A percentile compares a stretch with the other conserved stretches of the same genome.
Evolutionary conservation across 2,329 filamentous ascomycete genomes (phyloP).

Genomic region (Sphaceloma murrayae): DNA sequence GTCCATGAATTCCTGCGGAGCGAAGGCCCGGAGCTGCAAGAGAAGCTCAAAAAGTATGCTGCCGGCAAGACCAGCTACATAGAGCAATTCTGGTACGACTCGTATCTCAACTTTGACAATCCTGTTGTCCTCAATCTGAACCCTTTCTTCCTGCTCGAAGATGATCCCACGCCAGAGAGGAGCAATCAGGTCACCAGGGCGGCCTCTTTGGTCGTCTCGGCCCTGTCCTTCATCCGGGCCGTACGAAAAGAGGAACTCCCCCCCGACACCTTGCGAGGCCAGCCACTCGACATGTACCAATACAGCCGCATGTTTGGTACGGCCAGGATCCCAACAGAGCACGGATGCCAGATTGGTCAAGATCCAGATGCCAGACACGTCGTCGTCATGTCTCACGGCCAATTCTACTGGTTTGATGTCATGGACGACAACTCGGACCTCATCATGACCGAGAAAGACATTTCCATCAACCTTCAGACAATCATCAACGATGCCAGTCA

Average conservation of each 20-base stretch:
- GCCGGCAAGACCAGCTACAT: constrained; percentile 90
- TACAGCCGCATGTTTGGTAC: constrained; percentile 93
- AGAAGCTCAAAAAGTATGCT: constrained; percentile 83
- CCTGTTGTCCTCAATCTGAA: constrained; percentile 96
- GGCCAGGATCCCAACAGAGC: constrained; percentile 82
- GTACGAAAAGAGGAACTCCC: constrained; percentile 87
- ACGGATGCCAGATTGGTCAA: constrained; percentile 92
- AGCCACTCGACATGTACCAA: constrained; percentile 94
- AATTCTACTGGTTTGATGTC: constrained; percentile 99
- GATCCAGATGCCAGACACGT: constrained; percentile 89
- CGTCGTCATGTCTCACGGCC: constrained; percentile 84
- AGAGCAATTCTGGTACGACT: constrained; percentile 99
- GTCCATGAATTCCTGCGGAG: constrained; percentile 71
- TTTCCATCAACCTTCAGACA: constrained; percentile 81
- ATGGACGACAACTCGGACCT: constrained; percentile 87
- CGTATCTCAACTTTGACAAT: constrained; percentile 95
- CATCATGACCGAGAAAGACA: constrained; percentile 94
- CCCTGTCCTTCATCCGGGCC: constrained; percentile 83
- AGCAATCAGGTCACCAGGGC: constrained; percentile 95
- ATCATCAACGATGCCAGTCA: constrained; percentile 86
- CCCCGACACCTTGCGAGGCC: constrained; percentile 74
- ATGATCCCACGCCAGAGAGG: constrained; percentile 90
- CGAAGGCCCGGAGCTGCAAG: constrained; percentile 78
- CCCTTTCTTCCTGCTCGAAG: constrained; percentile 93
- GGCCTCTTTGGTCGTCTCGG: constrained; percentile 81